Evolutionary conservation across 2,329 filamentous ascomycete species (phyloP).

Genomic region (Aureobasidium leucospermi): DNA sequence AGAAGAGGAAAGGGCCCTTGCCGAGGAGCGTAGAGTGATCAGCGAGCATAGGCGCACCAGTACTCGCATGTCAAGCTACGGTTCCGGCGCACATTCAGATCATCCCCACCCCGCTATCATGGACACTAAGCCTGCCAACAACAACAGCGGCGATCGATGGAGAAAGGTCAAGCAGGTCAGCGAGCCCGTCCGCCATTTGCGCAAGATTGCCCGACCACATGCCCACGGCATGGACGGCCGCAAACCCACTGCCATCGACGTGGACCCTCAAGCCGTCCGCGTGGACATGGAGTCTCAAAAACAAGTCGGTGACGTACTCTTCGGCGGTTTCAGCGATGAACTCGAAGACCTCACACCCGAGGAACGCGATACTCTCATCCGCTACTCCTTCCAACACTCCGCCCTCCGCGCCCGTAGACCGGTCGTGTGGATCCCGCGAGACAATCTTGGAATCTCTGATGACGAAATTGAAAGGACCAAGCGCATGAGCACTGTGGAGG

Average conservation of each 20-base stretch:
- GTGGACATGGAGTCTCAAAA: conserved; percentile 63
- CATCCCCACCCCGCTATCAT: conserved; percentile 10
- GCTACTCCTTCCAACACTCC: conserved; percentile 83
- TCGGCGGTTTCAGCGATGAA: conserved; percentile 81
- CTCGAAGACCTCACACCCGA: conserved; percentile 89
- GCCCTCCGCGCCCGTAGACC: conserved; percentile 78
- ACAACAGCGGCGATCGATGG: conserved; percentile 10
- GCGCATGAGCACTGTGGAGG: conserved; percentile 58
- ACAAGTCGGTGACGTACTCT: conserved; percentile 70
- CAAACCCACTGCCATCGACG: neutral
- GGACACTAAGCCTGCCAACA: conserved; percentile 13
- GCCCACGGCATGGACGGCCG: neutral
- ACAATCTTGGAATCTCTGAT: conserved; percentile 82
- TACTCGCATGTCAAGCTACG: conserved; percentile 13
- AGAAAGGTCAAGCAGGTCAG: conserved; percentile 10
- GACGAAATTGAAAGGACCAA: conserved; percentile 80
- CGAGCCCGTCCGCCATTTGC: conserved; percentile 3
- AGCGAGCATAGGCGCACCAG: conserved; percentile 13
- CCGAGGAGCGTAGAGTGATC: conserved; percentile 33
- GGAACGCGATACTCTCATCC: conserved; percentile 76
- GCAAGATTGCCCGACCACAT: conserved; percentile 2
- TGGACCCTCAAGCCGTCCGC: conserved; percentile 32
- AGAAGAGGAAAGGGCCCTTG: conserved; percentile 28
- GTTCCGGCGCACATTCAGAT: conserved; percentile 1
- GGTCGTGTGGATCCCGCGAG: conserved; percentile 87